Conservation (phyloP, 163 green algal species). For the Prototheca stagnorum region DNA sequence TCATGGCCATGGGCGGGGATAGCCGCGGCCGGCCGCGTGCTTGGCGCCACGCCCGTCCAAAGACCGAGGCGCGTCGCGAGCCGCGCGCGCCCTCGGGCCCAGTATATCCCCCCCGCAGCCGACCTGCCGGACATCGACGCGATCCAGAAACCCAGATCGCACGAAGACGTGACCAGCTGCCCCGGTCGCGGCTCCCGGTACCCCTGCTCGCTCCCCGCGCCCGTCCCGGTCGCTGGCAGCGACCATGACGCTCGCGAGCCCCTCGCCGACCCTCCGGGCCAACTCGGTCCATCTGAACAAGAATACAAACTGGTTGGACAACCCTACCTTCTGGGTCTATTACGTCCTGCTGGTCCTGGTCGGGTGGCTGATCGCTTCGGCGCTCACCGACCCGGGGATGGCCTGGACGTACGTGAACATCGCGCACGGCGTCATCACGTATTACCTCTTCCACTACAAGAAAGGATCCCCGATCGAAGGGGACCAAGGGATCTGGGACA, state of each 20-base stretch:
- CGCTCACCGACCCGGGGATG: conserved; percentile 44
- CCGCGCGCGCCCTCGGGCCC: too few relatives aligned
- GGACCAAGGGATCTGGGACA: conserved; percentile 82
- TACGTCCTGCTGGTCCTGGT: conserved; percentile 70
- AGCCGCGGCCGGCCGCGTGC: too few relatives aligned
- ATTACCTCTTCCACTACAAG: conserved; percentile 86
- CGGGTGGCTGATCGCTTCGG: conserved; percentile 53
- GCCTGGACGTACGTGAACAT: conserved; percentile 89
- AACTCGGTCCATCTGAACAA: conserved; percentile 8
- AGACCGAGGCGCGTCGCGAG: too few relatives aligned
- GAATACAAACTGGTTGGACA: conserved; percentile 26
- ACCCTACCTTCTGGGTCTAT: conserved; percentile 54
- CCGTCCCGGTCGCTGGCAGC: neutral
- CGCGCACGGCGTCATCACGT: conserved; percentile 68
- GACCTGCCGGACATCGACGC: too few relatives aligned
- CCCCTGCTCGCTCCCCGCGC: too few relatives aligned
- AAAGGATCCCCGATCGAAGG: conserved; percentile 70
- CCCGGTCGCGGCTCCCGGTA: too few relatives aligned
- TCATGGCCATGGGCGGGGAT: too few relatives aligned
- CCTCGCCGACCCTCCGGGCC: neutral
- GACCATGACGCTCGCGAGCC: neutral
- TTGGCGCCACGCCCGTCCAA: too few relatives aligned
- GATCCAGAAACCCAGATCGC: too few relatives aligned
- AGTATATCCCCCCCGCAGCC: too few relatives aligned
- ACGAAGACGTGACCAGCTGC: too few relatives aligned